phyloP scores from a whole-genome alignment of 148 eudicot species.

The Cornus suecica region DNA sequence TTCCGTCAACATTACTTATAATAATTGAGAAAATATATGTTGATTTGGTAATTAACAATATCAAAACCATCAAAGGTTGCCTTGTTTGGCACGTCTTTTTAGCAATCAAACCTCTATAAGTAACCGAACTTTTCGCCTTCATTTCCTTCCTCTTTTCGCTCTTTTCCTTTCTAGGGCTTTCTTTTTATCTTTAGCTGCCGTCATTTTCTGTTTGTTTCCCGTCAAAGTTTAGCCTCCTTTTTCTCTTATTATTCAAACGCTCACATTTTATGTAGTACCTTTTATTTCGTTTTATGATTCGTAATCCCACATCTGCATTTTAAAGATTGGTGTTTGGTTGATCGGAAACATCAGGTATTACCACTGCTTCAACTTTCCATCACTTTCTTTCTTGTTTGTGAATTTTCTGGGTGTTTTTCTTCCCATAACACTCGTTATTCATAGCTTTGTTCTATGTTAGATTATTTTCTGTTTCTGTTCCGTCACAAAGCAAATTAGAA shows the following conservation, averaged over 20 bases:
- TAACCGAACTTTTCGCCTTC: constrained; percentile 4
- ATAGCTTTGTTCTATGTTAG: not conserved
- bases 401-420: not conserved
- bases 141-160: constrained; percentile 6
- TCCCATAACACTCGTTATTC: not conserved
- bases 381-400: not conserved
- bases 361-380: not conserved
- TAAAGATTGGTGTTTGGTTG: not conserved
- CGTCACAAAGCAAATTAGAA: not conserved
- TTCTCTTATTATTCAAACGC: not conserved
- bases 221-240: not conserved
- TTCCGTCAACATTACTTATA: not conserved
- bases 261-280: not conserved
- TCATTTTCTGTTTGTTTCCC: not conserved
- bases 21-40: not conserved
- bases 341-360: constrained; percentile 3
- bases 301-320: constrained; percentile 1
- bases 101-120: constrained; percentile 14
- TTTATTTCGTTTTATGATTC: not conserved
- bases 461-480: no score
- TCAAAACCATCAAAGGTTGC: constrained; percentile 8
- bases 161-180: constrained; percentile 8
- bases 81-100: constrained; percentile 26
- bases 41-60: not conserved
- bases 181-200: not conserved